Base-by-base conservation (phyloP, 1,139 yeast genomes). In the Lodderomyces elongisporus region DNA sequence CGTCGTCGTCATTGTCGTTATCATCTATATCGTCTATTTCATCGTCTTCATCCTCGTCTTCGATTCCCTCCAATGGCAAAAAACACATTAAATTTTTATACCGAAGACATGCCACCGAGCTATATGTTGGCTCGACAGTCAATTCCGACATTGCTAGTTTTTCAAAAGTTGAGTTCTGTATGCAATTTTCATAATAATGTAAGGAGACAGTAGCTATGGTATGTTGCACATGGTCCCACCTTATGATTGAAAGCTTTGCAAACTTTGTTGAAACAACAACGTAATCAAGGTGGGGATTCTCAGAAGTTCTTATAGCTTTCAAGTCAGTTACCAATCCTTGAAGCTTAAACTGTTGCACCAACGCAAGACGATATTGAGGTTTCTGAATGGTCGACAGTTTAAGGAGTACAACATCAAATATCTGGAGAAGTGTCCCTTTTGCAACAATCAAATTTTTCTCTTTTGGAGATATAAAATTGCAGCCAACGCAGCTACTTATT, bases 171-270 rank as follows among this genome's bases (percentile, higher is more conserved):
- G 66, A 54, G 36, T 64, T 70, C 46, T 62, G 73, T 36, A 84
- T 68, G 28, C 79, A 74, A 35, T 77, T 74, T 50, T 89, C 97
- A 55, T 89, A 91, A 54, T 75, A 87, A 57, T 91, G 99, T 36
- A 91, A 65, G 33, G 96, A 85, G 3, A 78, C 71, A 0, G 96
- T 87, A 14, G 73, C 64, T 10, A 91, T 66, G 1, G 71, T 48
- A 40, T 75, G 67, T 12, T 51, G 54, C 6, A 52, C 58, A 8
- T 61, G 60, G 50, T 87, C 82, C 88, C 95, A 91, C 40, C 70
- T 69, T 17, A 91, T 61, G 26, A 89, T 60, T 1, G 94, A 83
- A 34, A 87, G 54, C 54, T 89, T 89, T 16, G 96, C 96, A 37
- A 63, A 65, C 42, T 79, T 75, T 25, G 94, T 84, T 9, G 88